phyloP scores from a whole-genome alignment of 2,329 filamentous ascomycete genomes.

The Rhynchosporium secalis region DNA sequence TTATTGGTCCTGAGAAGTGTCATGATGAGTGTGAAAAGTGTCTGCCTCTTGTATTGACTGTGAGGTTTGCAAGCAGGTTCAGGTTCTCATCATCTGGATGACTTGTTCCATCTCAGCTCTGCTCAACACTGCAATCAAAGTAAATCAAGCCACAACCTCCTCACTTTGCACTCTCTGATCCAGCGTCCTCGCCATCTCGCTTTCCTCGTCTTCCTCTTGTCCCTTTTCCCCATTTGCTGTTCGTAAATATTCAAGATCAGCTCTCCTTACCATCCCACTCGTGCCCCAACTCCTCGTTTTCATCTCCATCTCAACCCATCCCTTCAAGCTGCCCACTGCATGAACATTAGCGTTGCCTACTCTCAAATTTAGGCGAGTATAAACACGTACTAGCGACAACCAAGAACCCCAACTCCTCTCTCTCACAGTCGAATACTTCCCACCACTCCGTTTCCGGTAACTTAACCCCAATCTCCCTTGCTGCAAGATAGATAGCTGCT shows the following conservation, averaged over 20 bases:
- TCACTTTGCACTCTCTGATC: conserved; percentile 18
- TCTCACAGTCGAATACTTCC: conserved; percentile 95
- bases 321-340: conserved; percentile 69
- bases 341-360: too few species aligned
- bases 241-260: conserved; percentile 26
- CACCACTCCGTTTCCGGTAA: conserved; percentile 89
- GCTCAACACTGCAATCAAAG: neutral
- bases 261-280: conserved; percentile 31
- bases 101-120: too few species aligned
- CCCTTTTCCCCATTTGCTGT: conserved; percentile 16
- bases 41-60: too few species aligned
- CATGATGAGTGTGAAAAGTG: too few species aligned
- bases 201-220: conserved; percentile 33
- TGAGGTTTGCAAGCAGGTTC: too few species aligned
- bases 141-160: conserved; percentile 3
- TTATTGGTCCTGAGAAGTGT: too few species aligned
- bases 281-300: conserved; percentile 29
- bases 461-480: conserved; percentile 65
- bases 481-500: conserved; percentile 85
- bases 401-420: conserved; percentile 91
- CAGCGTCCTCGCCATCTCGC: conserved; percentile 36
- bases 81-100: too few species aligned
- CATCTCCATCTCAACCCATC: conserved; percentile 43
- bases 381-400: conserved; percentile 62
- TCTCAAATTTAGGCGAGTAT: too few species aligned